phyloP scores from a whole-genome alignment of 2,329 filamentous ascomycete species.

The Ophiosphaerella herpotricha region DNA sequence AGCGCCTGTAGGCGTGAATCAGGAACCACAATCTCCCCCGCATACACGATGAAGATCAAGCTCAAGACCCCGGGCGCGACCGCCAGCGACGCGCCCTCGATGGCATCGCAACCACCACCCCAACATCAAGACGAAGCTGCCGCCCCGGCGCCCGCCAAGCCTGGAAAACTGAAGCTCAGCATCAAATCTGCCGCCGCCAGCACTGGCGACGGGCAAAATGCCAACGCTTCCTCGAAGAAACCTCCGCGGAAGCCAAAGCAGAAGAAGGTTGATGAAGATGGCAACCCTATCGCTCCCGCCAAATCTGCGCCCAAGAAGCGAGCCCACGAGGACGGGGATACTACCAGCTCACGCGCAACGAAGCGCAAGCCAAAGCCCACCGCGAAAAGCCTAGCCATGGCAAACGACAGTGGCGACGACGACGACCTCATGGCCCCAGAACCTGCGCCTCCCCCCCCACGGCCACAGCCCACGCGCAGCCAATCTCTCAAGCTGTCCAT shows the following conservation, averaged over 20 bases:
- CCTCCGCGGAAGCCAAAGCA: constrained; percentile 50
- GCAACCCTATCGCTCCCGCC: constrained; percentile 25
- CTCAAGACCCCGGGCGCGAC: constrained; percentile 30
- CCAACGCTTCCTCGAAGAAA: constrained; percentile 47
- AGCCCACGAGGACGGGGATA: constrained; percentile 42
- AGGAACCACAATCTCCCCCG: background rate
- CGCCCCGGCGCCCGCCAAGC: constrained; percentile 15
- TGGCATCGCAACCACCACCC: constrained; percentile 12
- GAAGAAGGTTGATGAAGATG: constrained; percentile 38
- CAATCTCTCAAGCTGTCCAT: constrained; percentile 39
- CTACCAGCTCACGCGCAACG: constrained; percentile 25
- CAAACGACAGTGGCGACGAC: constrained; percentile 31
- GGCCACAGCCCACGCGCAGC: constrained; percentile 17
- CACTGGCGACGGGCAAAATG: constrained; percentile 33
- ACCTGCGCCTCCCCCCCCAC: constrained; percentile 12
- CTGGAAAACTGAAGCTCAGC: constrained; percentile 37
- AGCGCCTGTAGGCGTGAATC: constrained; percentile 4
- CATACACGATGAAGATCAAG: constrained; percentile 39
- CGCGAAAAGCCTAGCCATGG: constrained; percentile 35
- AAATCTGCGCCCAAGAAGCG: constrained; percentile 42
- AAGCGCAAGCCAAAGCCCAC: constrained; percentile 46
- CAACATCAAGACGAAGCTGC: constrained; percentile 9
- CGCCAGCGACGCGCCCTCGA: constrained; percentile 24
- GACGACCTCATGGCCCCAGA: constrained; percentile 20
- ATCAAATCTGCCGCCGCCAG: constrained; percentile 32